Base-by-base conservation (phyloP, 306 rosid species). In the Betula pendula region DNA sequence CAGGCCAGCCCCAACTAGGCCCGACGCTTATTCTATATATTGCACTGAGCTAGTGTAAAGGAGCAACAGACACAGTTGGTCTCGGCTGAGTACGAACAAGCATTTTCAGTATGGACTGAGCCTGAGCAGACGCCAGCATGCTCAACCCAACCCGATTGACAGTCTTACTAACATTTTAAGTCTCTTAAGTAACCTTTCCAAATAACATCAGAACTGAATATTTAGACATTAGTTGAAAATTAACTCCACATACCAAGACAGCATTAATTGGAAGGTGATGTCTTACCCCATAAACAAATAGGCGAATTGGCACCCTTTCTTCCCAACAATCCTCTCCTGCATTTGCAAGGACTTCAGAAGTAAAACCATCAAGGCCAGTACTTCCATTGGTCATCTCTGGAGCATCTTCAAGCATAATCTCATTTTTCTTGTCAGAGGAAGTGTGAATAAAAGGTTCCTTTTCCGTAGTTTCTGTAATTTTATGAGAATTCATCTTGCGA, bases 211-310 rank as follows among this genome's bases (percentile, higher is more conserved):
- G 1, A 35, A 35, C 8, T 65, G 70, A 65, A 38, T 10, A 35
- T n/a, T 66, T 66, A 14, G 15, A 38, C 15, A n/a, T 8, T 38
- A 66, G 38, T 11, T 17, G 3, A 66, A 19, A 66, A 42, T 24
- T 56, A 24, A 48, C 47, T 47, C 67, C 27, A 72, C 48, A 7
- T 42, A 40, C 70, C 49, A 70, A 81, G 48, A 60, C 22, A 62
- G 69, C 15, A 50, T 58, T 53, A 33, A 35, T 63, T 80, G 56
- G 24, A 77, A 74, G 74, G 72, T 65, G 65, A 65, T 42, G 70
- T 62, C 96, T 88, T 86, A 95, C 97, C 97, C 97, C 93, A 75
- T 90, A 95, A 81, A 89, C 91, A 88, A 92, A 95, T 63, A 95
- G 84, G 84, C 49, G 72, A 81, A 90, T 87, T 31, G 87, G 87